Percentiles rank a stretch among this genome's conserved stretches.
Evolutionary conservation across 2,329 filamentous ascomycete genomes (phyloP).

Genomic region (Diplodia scrobiculata): DNA sequence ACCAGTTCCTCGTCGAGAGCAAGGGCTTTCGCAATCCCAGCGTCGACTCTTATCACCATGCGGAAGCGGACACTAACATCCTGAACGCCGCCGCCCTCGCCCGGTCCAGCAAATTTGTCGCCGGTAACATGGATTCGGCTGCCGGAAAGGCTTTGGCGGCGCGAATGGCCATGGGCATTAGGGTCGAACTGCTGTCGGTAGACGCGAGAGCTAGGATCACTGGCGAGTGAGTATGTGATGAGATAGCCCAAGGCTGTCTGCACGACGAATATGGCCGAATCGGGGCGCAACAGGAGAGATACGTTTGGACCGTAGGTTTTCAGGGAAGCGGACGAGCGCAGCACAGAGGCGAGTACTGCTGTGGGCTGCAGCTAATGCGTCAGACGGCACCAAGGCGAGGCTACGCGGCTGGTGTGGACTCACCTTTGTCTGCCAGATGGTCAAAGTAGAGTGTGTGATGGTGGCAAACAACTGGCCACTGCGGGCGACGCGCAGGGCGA

Average conservation of each 20-base stretch:
- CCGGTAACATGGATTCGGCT: slow-evolving; percentile 45
- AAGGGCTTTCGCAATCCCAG: slow-evolving; percentile 83
- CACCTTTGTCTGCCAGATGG: slow-evolving; percentile 97
- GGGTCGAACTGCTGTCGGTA: slow-evolving; percentile 81
- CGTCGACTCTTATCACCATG: slow-evolving; percentile 98
- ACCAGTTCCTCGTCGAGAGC: slow-evolving; percentile 91
- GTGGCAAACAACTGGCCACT: slow-evolving; percentile 83
- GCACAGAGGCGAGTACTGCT: slow-evolving; percentile 80
- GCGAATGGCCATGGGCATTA: slow-evolving; percentile 44
- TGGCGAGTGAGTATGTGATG: slow-evolving; percentile 90
- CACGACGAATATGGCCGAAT: slow-evolving; percentile 88
- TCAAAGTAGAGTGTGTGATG: slow-evolving; percentile 80
- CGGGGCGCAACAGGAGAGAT: slow-evolving; percentile 81
- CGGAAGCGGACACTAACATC: slow-evolving; percentile 91
- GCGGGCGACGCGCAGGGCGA: slow-evolving; percentile 75
- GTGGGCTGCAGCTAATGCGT: slow-evolving; percentile 64
- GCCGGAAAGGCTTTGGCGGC: slow-evolving; percentile 53
- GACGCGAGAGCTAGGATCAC: slow-evolving; percentile 77
- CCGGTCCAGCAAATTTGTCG: slow-evolving; percentile 61
- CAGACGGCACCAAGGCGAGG: slow-evolving; percentile 28
- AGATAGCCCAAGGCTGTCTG: slow-evolving; percentile 84
- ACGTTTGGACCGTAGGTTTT: slow-evolving; percentile 82
- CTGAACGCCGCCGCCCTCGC: slow-evolving; percentile 77
- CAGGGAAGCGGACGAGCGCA: slow-evolving; percentile 78
- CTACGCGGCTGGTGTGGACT: slow-evolving; percentile 33